These are phyloP conservation scores for Paramecium caudatum DNA, from an alignment of 73 alveolate genomes.

Conservation along the genomic window DNA sequence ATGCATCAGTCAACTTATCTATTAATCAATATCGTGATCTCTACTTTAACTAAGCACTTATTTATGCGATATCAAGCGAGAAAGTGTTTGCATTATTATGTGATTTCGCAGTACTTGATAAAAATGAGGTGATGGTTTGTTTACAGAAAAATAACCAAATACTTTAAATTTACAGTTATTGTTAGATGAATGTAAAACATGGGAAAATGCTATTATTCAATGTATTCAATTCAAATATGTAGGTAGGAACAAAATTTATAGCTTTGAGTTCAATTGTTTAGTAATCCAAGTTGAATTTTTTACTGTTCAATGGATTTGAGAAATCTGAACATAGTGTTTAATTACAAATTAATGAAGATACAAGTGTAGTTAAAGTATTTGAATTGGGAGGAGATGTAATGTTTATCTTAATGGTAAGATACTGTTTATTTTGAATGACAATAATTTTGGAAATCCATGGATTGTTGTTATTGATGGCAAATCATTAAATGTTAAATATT, in stretches of 20 bases:
- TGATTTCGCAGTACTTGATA: constrained; percentile 11
- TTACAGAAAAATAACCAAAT: not conserved
- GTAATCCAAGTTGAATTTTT: not conserved
- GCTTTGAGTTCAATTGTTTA: not conserved
- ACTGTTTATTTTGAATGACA: not conserved
- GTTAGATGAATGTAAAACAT: not conserved
- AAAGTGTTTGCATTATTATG: not conserved
- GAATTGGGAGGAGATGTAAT: not conserved
- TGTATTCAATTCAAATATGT: not conserved
- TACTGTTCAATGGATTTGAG: not conserved
- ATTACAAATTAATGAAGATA: not conserved
- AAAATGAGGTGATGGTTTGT: not conserved
- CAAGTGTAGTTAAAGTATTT: not conserved
- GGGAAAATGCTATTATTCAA: constrained; percentile 8
- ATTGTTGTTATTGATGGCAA: not conserved
- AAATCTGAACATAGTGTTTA: not conserved
- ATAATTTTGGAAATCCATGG: constrained; percentile 31
- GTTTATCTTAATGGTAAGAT: no score
- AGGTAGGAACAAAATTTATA: not conserved
- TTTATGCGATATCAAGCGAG: not conserved
- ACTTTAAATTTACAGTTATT: not conserved
- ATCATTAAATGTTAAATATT: not conserved
- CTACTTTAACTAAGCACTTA: constrained; percentile 14
- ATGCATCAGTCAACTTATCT: not conserved
- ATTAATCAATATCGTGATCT: constrained; percentile 9